Evolutionary conservation across 495 filamentous ascomycete species (phyloP).

Genomic region (Neurospora sp.): DNA sequence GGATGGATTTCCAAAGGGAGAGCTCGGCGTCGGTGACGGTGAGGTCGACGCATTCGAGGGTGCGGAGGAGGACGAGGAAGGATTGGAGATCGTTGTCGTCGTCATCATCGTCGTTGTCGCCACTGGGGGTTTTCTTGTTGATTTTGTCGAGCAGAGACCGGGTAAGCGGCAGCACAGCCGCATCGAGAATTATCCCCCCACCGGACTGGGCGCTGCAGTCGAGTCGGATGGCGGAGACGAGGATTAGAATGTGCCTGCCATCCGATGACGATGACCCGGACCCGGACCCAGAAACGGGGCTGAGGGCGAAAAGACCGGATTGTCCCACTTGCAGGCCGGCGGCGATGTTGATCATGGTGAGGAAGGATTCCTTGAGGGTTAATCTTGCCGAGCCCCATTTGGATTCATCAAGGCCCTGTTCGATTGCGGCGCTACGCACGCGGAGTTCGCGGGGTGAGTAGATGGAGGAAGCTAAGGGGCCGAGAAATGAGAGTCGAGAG

Average conservation of each 20-base stretch:
- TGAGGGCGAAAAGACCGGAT: slow-evolving; percentile 28
- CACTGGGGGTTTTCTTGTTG: not conserved
- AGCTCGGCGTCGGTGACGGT: slow-evolving; percentile 34
- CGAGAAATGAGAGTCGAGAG: slow-evolving; percentile 23
- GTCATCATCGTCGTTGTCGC: not conserved
- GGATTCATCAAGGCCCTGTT: not conserved
- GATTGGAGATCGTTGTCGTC: slow-evolving; percentile 4
- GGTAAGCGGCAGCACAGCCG: slow-evolving; percentile 37
- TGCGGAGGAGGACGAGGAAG: slow-evolving; percentile 20
- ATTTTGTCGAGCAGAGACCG: slow-evolving; percentile 3
- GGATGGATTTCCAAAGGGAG: slow-evolving; percentile 36
- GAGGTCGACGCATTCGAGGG: slow-evolving; percentile 19
- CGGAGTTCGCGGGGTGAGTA: slow-evolving; percentile 32
- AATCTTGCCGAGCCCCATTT: slow-evolving; percentile 15
- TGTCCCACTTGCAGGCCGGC: slow-evolving; percentile 30
- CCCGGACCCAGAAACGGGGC: slow-evolving; percentile 6
- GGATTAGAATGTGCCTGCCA: slow-evolving; percentile 28
- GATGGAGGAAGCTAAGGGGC: slow-evolving; percentile 22
- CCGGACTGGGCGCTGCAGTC: slow-evolving; percentile 27
- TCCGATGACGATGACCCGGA: not conserved
- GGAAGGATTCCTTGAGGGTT: slow-evolving; percentile 40
- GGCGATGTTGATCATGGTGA: slow-evolving; percentile 33
- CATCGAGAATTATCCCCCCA: slow-evolving; percentile 32
- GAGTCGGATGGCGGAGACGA: slow-evolving; percentile 29
- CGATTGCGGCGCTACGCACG: slow-evolving; percentile 7